Percentiles rank a stretch among this genome's conserved stretches.
Evolutionary conservation across 2,329 filamentous ascomycete genomes (phyloP).

Genomic region (Alternaria gansuensis): DNA sequence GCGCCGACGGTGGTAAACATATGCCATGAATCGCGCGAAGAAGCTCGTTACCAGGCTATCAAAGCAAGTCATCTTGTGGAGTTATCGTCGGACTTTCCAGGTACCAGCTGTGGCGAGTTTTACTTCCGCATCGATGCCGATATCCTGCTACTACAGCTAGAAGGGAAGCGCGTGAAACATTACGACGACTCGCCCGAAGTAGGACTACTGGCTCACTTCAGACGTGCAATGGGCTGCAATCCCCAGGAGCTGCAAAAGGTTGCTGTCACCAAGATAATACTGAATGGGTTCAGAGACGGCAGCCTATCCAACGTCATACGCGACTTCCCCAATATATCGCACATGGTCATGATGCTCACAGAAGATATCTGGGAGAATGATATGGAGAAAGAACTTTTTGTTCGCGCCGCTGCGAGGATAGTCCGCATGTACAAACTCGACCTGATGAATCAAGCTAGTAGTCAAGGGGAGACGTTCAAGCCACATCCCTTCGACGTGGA

Average conservation of each 20-base stretch:
- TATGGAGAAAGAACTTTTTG: constrained; percentile 23
- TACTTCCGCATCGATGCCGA: constrained; percentile 36
- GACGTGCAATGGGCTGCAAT: constrained; percentile 20
- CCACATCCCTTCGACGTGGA: constrained; percentile 19
- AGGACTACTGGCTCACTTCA: constrained; percentile 34
- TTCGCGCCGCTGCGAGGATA: constrained; percentile 32
- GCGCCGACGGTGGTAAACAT: constrained; percentile 28
- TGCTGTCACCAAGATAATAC: constrained; percentile 29
- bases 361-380: constrained; percentile 15
- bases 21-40: constrained; percentile 33
- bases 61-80: constrained; percentile 25
- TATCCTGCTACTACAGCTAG: constrained; percentile 28
- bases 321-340: constrained; percentile 29
- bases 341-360: constrained; percentile 31
- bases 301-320: constrained; percentile 33
- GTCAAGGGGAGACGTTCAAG: constrained; percentile 4
- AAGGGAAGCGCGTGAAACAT: constrained; percentile 23
- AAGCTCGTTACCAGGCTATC: constrained; percentile 30
- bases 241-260: constrained; percentile 20
- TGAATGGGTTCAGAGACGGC: constrained; percentile 26
- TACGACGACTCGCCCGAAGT: constrained; percentile 33
- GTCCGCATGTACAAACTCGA: constrained; percentile 31
- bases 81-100: constrained; percentile 12
- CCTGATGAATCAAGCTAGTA: constrained; percentile 5
- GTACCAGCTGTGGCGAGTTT: constrained; percentile 14